Conservation (phyloP, 2,329 filamentous ascomycete genomes). For the Uncinocarpus reesii region DNA sequence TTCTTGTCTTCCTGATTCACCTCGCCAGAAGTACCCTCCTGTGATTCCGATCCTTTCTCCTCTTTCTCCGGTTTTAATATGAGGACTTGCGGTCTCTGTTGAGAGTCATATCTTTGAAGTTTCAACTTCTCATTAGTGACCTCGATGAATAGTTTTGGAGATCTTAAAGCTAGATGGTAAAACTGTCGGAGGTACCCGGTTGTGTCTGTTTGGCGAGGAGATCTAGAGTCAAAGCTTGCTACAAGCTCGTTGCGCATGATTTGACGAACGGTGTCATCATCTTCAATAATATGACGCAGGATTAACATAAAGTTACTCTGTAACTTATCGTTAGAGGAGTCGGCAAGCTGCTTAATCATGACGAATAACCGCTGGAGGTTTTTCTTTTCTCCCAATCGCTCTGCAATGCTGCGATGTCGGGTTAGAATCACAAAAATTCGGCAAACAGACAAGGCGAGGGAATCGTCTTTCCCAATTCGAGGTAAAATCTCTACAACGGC, state of each 20-base stretch:
- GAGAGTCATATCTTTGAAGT: conserved; percentile 52
- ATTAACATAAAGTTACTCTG: conserved; percentile 71
- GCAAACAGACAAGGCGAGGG: conserved; percentile 69
- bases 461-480: conserved; percentile 75
- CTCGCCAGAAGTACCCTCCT: conserved; percentile 13
- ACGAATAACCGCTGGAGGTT: conserved; percentile 85
- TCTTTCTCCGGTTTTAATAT: conserved; percentile 38
- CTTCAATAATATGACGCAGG: conserved; percentile 85
- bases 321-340: conserved; percentile 64
- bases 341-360: conserved; percentile 86
- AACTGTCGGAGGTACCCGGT: conserved; percentile 64
- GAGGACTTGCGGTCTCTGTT: conserved; percentile 45
- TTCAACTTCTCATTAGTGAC: conserved; percentile 77
- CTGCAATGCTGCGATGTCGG: conserved; percentile 63
- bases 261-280: conserved; percentile 80
- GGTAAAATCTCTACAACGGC: conserved; percentile 75
- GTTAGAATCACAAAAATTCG: conserved; percentile 83
- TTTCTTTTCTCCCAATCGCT: conserved; percentile 69
- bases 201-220: conserved; percentile 54
- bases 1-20: conserved; percentile 28
- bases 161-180: conserved; percentile 67
- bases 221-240: conserved; percentile 56
- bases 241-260: conserved; percentile 86
- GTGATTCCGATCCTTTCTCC: conserved; percentile 20
- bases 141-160: conserved; percentile 76